Base-by-base conservation (phyloP, 768 basidiomycete genomes). In the Guyanaporus albipodus region DNA sequence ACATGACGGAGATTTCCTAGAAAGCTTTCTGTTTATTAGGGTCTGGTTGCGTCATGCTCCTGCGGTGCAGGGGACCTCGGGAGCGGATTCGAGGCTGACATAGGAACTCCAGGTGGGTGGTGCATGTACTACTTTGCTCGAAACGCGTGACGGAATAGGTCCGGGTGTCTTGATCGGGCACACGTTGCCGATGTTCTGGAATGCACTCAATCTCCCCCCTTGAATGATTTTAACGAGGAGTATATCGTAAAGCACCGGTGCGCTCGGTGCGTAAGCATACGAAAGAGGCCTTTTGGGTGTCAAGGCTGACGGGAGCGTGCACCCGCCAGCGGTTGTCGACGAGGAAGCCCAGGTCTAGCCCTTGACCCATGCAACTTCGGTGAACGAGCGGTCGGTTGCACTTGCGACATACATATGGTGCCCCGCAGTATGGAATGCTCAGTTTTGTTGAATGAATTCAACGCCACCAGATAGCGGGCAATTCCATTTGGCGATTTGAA, bases 151-250 rank as follows among this genome's bases (percentile, higher is more conserved):
- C 37, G 44, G 46, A 44, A 38, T 28, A 49, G 49, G 52, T 44
- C 52, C 55, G 45, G 32, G 15, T 36, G 38, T 36, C 32, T 29
- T 46, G 56, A 59, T 62, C 48, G 49, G 41, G 46, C 5, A 46
- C 60, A 64, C 62, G 62, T 61, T 61, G 58, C 44, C 34, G 19
- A 21, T 44, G 50, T 61, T 61, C 59, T 61, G 37, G 59, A 53
- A 64, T 47, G 51, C 32, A 42, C 24, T 11, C 18, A 48, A 34
- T 26, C 31, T 33, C 53, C 49, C 24, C 39, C 43, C 42, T 44
- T 36, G 37, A 38, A 46, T 39, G 40, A 46, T 49, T 48, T 48
- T n/a, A 41, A 40, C 42, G 29, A 53, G 38, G 34, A 48, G 44
- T 6, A 49, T 53, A 48, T 44, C 46, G 52, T 52, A 64, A 61